These are phyloP conservation scores for Dendrocalamus latiflorus DNA, from an alignment of 202 grass and related monocot species.

Conservation along the genomic window DNA sequence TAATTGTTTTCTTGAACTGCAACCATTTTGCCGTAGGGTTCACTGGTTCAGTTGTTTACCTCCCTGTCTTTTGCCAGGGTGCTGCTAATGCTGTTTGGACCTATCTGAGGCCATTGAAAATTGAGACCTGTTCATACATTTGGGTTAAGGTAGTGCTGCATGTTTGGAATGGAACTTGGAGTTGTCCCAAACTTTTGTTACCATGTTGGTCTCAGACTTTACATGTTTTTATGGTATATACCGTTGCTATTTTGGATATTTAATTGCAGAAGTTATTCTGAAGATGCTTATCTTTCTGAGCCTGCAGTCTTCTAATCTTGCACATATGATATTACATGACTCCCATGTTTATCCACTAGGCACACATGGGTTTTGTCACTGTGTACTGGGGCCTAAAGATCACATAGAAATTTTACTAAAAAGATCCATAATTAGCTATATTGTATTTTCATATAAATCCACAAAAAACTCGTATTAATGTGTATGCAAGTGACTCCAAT, in stretches of 20 bases:
- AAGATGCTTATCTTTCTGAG: slow-evolving; percentile 33
- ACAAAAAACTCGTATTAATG: background rate
- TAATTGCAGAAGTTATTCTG: slow-evolving; percentile 15
- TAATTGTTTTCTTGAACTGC: slow-evolving; percentile 16
- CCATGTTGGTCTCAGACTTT: slow-evolving; percentile 29
- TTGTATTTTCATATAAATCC: background rate
- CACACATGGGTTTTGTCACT: background rate
- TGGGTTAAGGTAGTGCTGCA: slow-evolving; percentile 19
- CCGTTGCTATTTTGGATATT: slow-evolving; percentile 25
- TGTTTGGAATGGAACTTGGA: slow-evolving; percentile 38
- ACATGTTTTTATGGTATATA: slow-evolving; percentile 31
- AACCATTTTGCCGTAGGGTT: slow-evolving; percentile 1
- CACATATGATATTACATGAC: background rate
- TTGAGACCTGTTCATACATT: slow-evolving; percentile 26
- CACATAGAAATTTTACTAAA: background rate
- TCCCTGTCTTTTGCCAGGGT: slow-evolving; percentile 30
- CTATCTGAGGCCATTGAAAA: slow-evolving; percentile 23
- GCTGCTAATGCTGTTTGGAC: slow-evolving; percentile 32
- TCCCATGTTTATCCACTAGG: slow-evolving; percentile 9
- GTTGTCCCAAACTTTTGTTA: slow-evolving; percentile 37
- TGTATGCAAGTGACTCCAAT: background rate
- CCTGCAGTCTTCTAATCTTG: slow-evolving; percentile 9
- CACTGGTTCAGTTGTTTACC: slow-evolving; percentile 14
- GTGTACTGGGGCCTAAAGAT: background rate
- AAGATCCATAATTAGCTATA: background rate